Conservation (phyloP, 805 yeast genomes). For the Candida endomychidarum region DNA sequence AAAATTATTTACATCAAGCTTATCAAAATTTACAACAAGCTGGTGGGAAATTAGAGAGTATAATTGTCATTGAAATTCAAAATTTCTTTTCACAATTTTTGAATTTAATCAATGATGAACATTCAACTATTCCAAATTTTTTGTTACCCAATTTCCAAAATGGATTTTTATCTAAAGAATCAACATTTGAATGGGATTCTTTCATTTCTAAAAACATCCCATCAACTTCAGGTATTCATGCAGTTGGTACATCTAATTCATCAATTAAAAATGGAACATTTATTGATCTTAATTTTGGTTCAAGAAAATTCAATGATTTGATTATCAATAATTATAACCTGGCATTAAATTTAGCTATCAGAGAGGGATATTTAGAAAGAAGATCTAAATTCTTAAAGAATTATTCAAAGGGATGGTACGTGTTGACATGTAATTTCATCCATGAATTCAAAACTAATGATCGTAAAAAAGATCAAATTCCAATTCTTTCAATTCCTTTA, state of each 20-base stretch:
- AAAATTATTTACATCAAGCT: slow-evolving; percentile 85
- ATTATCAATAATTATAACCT: slow-evolving; percentile 67
- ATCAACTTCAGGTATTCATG: slow-evolving; percentile 26
- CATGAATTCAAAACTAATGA: slow-evolving; percentile 89
- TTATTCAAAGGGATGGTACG: slow-evolving; percentile 90
- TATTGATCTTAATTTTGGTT: slow-evolving; percentile 39
- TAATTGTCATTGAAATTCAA: slow-evolving; percentile 84
- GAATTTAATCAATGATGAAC: slow-evolving; percentile 67
- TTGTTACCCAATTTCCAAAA: slow-evolving; percentile 58
- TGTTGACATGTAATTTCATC: slow-evolving; percentile 79
- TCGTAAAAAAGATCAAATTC: slow-evolving; percentile 75
- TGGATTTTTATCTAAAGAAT: slow-evolving; percentile 68
- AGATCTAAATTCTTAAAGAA: slow-evolving; percentile 88
- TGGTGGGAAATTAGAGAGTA: slow-evolving; percentile 82
- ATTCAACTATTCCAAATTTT: slow-evolving; percentile 65
- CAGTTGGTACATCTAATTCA: slow-evolving; percentile 27
- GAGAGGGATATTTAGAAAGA: slow-evolving; percentile 82
- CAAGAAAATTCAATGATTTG: slow-evolving; percentile 48
- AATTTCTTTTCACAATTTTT: slow-evolving; percentile 74
- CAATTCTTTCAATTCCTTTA: slow-evolving; percentile 78
- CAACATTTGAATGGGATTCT: slow-evolving; percentile 85
- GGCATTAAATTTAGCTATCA: slow-evolving; percentile 59
- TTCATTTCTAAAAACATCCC: slow-evolving; percentile 68
- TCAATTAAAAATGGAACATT: slow-evolving; percentile 35
- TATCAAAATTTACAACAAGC: slow-evolving; percentile 82